Evolutionary conservation across 352 stramenopile species (phyloP), one percentile per base, ranked within the genome.

Genomic region (Peronospora destructor): DNA sequence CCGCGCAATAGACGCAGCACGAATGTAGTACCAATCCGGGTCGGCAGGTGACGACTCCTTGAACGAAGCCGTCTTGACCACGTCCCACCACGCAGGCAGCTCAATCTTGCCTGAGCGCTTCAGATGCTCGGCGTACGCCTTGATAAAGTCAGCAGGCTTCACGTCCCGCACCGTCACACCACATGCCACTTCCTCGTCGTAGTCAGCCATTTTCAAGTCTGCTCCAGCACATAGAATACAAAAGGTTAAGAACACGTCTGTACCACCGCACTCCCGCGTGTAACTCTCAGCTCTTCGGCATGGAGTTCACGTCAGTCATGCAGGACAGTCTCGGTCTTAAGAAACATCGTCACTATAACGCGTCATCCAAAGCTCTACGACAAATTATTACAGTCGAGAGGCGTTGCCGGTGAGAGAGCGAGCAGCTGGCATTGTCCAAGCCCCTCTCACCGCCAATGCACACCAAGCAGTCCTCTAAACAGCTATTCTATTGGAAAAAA

Each of bases 11-110:
- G 95, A 98, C 35, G 96, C 84, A 45, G 95, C 95, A 59, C 96
- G 93, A 62, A 98, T 91, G 83, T 98, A 98, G 80, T 98, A 99
- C 96, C 96, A 99, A 81, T 99, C 96, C 56, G 95, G 88, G 73
- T 97, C 94, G 48, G 95, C 91, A 30, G 96, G 96, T 42, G 95
- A 94, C 64, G 98, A 90, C 75, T 99, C 95, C 85, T 98, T 98
- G 79, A 97, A 96, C 48, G 95, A 84, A 45, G 76, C 94, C 35
- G 96, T 99, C 88, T 99, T 99, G 47, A 98, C 94, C 52, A 98
- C 87, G 65, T 98, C 95, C 66, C 88, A 93, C 95, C 95, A 98
- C 32, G 94, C 92, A 48, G 96, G 96, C 47, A 98, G 82, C 73
- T 98, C 94, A 64, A 99, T 98, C 76, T 98, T 98, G 66, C 97